phyloP scores from a whole-genome alignment of 23 red algal species.

The Gracilaria domingensis region DNA sequence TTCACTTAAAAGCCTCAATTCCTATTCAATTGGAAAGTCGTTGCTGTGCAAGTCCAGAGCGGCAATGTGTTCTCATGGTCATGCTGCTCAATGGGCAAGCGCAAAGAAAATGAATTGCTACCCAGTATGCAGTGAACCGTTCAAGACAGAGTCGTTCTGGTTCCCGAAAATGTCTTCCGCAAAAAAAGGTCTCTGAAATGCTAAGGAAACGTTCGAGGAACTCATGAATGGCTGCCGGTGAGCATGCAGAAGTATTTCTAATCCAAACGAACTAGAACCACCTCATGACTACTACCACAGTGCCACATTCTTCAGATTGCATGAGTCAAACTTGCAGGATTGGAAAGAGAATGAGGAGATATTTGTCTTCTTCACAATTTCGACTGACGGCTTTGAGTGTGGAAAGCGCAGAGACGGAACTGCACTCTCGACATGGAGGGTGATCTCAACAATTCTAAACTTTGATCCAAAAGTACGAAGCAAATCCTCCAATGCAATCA shows the following conservation, averaged over 20 bases:
- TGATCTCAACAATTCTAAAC: background rate
- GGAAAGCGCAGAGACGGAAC: background rate
- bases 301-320: background rate
- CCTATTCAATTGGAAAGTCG: no score
- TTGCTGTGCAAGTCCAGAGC: no score
- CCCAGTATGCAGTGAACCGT: no score
- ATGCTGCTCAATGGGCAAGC: no score
- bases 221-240: background rate
- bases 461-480: background rate
- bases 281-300: background rate
- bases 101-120: no score
- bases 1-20: no score
- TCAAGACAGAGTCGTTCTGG: background rate
- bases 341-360: background rate
- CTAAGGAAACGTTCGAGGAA: background rate
- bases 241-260: background rate
- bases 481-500: background rate
- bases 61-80: no score
- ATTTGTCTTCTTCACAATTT: background rate
- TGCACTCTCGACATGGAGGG: background rate
- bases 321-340: background rate
- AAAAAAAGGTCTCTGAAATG: background rate
- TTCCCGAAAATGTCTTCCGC: background rate
- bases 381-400: conserved; percentile 8
- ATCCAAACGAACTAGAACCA: background rate